Conservation (phyloP, 108 stramenopile species). For the Ochromonas danica region DNA sequence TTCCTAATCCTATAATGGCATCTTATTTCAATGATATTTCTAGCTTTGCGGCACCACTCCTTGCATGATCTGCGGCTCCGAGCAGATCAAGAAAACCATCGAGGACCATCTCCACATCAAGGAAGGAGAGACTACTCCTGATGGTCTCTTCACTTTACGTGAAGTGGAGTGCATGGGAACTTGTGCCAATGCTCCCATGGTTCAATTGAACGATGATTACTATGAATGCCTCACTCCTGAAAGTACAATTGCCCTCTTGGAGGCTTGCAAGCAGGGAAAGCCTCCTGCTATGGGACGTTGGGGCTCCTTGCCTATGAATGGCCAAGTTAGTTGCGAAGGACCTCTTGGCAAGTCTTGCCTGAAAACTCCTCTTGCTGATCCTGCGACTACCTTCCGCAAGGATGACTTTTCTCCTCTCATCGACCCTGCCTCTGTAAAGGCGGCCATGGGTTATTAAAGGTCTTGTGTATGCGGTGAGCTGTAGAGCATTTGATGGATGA, state of each 20-base stretch:
- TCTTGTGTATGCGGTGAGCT: too few relatives aligned
- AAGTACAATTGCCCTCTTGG: constrained; percentile 84
- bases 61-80: constrained; percentile 98
- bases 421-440: constrained; percentile 92
- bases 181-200: constrained; percentile 99
- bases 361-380: constrained; percentile 50
- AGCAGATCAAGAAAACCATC: constrained; percentile 98
- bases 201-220: constrained; percentile 89
- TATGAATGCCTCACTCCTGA: constrained; percentile 97
- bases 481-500: too few relatives aligned
- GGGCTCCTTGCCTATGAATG: constrained; percentile 99
- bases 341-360: constrained; percentile 92
- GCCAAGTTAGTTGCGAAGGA: constrained; percentile 98
- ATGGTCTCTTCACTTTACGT: constrained; percentile 93
- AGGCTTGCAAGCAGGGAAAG: constrained; percentile 84
- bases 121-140: constrained; percentile 87
- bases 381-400: constrained; percentile 67
- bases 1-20: neutral
- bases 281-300: constrained; percentile 88
- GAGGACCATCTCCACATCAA: constrained; percentile 61
- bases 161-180: constrained; percentile 99
- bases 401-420: constrained; percentile 72
- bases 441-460: too few relatives aligned
- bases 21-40: neutral
- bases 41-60: constrained; percentile 99